Conservation (phyloP, 768 basidiomycete genomes). For the Tricholoma sp. region DNA sequence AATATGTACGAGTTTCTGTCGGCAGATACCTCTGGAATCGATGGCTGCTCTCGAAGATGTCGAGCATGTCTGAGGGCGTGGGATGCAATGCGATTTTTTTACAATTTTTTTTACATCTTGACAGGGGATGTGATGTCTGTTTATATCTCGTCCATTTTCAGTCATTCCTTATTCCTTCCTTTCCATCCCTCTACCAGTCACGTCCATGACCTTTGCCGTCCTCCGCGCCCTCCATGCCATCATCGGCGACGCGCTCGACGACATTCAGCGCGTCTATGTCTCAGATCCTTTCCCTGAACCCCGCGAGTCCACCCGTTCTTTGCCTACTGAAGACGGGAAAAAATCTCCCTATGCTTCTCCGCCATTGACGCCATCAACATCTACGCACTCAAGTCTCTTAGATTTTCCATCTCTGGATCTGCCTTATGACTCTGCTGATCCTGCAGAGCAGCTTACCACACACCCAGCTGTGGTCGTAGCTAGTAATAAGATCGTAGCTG, state of each 20-base stretch:
- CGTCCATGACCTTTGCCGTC: conserved; percentile 53
- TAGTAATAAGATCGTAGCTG: conserved; percentile 60
- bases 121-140: conserved; percentile 11
- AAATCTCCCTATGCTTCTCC: conserved; percentile 25
- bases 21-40: not conserved
- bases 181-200: not conserved
- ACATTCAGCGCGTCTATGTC: conserved; percentile 58
- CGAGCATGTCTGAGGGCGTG: not conserved
- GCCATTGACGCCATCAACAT: conserved; percentile 23
- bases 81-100: not conserved
- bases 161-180: not conserved
- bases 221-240: conserved; percentile 62
- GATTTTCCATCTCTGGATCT: conserved; percentile 58
- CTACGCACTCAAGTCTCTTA: conserved; percentile 18
- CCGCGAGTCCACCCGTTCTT: not conserved
- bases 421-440: conserved; percentile 40
- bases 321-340: not conserved
- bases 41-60: not conserved
- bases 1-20: not conserved
- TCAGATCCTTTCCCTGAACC: conserved; percentile 13
- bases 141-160: conserved; percentile 4
- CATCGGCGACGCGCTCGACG: conserved; percentile 63
- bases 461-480: conserved; percentile 58
- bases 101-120: conserved; percentile 6
- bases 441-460: conserved; percentile 49